These are phyloP conservation scores for Epichloe coenophiala DNA, from an alignment of 2,329 filamentous ascomycete genomes.

Conservation along the genomic window DNA sequence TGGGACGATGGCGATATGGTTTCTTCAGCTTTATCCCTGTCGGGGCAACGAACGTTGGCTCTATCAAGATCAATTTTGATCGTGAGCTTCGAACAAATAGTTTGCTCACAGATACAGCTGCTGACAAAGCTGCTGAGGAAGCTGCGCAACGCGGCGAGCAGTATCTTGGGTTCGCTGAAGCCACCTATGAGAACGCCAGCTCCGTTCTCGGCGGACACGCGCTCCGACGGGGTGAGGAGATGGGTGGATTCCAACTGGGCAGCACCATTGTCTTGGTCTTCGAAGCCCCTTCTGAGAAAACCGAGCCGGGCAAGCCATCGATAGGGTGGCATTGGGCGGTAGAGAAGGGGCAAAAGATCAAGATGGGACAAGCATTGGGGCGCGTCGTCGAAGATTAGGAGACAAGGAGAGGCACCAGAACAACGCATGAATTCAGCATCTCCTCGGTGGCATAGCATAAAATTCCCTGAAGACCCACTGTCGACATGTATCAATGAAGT, in stretches of 20 bases:
- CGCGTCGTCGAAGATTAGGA: conserved; percentile 46
- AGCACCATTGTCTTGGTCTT: conserved; percentile 94
- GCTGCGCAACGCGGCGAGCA: conserved; percentile 63
- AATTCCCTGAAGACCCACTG: not conserved
- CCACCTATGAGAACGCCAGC: conserved; percentile 71
- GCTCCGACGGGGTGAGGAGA: conserved; percentile 78
- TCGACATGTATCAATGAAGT: not conserved
- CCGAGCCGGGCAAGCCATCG: conserved; percentile 36
- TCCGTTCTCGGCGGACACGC: conserved; percentile 70
- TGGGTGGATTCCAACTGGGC: conserved; percentile 94
- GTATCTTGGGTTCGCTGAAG: conserved; percentile 86
- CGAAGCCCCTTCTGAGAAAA: conserved; percentile 63
- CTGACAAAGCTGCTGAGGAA: conserved; percentile 71
- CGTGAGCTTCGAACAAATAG: conserved; percentile 86
- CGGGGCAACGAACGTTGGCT: conserved; percentile 93
- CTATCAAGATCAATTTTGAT: conserved; percentile 95
- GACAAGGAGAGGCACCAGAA: not conserved
- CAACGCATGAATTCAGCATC: not conserved
- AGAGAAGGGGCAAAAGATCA: conserved; percentile 74
- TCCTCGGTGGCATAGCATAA: not conserved
- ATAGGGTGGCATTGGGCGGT: conserved; percentile 78
- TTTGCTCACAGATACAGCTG: conserved; percentile 81
- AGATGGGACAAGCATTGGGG: conserved; percentile 78
- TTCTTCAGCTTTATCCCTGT: conserved; percentile 97
- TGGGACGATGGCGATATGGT: conserved; percentile 90